phyloP scores from a whole-genome alignment of 2,329 filamentous ascomycete genomes.

The Colletotrichum eleusines region DNA sequence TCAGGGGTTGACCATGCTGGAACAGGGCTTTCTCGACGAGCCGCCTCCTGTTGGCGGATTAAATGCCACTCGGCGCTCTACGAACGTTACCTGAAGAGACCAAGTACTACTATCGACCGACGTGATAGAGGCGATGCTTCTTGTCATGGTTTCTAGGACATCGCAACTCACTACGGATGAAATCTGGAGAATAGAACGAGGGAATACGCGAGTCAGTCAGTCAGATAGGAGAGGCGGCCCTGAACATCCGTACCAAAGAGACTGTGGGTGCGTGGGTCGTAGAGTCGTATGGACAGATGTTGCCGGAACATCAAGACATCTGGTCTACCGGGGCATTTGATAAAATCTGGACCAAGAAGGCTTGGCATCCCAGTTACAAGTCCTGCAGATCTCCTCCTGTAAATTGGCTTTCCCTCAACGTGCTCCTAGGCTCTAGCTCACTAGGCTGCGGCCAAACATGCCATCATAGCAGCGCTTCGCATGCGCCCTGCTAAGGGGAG shows the following conservation, averaged over 20 bases:
- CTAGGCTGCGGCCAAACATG: not conserved
- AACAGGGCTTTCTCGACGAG: conserved; percentile 7
- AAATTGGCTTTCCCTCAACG: not conserved
- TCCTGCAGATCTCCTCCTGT: not conserved
- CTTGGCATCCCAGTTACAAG: not conserved
- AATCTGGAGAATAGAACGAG: not conserved
- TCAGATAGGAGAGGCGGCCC: not conserved
- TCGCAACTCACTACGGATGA: not conserved
- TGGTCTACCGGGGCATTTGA: not conserved
- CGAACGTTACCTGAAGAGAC: not conserved
- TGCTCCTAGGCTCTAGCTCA: not conserved
- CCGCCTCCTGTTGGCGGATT: conserved; percentile 34
- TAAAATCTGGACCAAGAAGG: not conserved
- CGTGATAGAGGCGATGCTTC: not conserved
- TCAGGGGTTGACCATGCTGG: conserved; percentile 11
- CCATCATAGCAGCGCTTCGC: too few relatives aligned
- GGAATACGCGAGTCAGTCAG: conserved; percentile 12
- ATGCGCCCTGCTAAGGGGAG: too few relatives aligned
- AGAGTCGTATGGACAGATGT: not conserved
- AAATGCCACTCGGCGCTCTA: conserved; percentile 8
- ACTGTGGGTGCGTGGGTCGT: conserved; percentile 9
- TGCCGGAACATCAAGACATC: not conserved
- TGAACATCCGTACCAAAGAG: not conserved
- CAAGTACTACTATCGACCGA: not conserved
- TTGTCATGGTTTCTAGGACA: conserved; percentile 11